Evolutionary conservation across 2,329 filamentous ascomycete genomes (phyloP).

Genomic region (Botrytis sinoallii): DNA sequence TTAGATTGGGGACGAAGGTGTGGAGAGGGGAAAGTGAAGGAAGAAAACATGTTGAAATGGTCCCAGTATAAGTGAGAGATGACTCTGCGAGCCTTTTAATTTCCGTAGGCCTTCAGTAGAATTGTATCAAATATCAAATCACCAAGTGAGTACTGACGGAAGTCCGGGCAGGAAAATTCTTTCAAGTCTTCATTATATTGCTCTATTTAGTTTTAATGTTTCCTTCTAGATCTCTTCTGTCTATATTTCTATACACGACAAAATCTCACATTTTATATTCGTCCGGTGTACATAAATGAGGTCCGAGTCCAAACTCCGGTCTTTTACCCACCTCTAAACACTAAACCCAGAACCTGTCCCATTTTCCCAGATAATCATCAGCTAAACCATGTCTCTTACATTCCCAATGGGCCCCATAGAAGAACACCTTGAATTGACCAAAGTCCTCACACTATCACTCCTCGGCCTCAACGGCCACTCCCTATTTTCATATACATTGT

Average conservation of each 20-base stretch:
- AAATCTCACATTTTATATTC: not conserved
- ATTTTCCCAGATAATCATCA: not conserved
- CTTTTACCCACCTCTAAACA: not conserved
- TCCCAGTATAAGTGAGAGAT: not conserved
- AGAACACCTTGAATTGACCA: not conserved
- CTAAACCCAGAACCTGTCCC: not conserved
- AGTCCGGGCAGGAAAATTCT: no score
- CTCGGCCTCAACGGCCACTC: not conserved
- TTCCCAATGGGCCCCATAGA: no score
- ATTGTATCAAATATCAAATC: not conserved
- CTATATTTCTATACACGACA: not conserved
- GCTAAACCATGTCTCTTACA: not conserved
- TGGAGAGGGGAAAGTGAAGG: not conserved
- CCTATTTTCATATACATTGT: no score
- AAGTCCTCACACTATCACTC: not conserved
- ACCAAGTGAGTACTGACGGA: not conserved
- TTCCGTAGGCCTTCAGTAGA: not conserved
- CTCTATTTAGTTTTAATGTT: not conserved
- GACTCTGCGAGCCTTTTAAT: not conserved
- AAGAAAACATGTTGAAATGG: not conserved
- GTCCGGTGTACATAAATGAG: not conserved
- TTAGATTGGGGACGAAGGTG: not conserved
- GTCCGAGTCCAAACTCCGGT: not conserved
- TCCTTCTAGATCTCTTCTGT: not conserved
- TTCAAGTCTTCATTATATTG: not conserved